Percentiles rank a stretch among this genome's conserved stretches.
phyloP scores from a whole-genome alignment of 768 basidiomycete species.

The Cystofilobasidium ferigula region DNA sequence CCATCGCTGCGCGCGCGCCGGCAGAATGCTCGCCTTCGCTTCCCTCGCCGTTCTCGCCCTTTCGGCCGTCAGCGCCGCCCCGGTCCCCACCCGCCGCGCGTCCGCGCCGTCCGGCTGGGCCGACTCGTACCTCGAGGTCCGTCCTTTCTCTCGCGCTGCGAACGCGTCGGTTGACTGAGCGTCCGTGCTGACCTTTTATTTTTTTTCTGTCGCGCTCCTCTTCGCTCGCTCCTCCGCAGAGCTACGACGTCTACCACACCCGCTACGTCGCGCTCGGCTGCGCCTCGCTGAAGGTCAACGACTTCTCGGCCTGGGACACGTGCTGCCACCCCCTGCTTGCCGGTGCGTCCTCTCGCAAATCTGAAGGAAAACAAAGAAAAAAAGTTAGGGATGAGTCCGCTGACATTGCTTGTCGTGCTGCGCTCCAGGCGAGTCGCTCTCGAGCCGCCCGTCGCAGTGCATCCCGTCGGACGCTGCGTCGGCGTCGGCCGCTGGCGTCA shows the following conservation, averaged over 20 bases:
- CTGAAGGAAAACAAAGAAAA: too few relatives aligned
- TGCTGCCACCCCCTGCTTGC: conserved; percentile 67
- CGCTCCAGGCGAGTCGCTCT: conserved; percentile 48
- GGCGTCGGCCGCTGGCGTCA: conserved; percentile 45
- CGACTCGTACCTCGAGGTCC: conserved; percentile 11
- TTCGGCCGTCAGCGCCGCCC: conserved; percentile 17
- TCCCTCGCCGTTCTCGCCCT: conserved; percentile 19
- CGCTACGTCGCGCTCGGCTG: conserved; percentile 55
- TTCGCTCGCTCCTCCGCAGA: not conserved
- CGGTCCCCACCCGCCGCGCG: conserved; percentile 10
- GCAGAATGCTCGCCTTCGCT: conserved; percentile 16
- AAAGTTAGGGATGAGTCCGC: too few relatives aligned
- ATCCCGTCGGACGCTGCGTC: conserved; percentile 49
- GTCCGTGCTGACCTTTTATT: not conserved
- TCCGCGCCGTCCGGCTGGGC: conserved; percentile 17
- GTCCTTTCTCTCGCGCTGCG: not conserved
- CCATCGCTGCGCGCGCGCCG: too few relatives aligned
- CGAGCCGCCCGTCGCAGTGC: conserved; percentile 48
- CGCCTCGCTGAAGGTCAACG: conserved; percentile 42
- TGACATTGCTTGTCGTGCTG: too few relatives aligned
- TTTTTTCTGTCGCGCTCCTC: not conserved
- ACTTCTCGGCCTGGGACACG: conserved; percentile 44
- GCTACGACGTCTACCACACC: conserved; percentile 44
- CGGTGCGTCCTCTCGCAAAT: too few relatives aligned
- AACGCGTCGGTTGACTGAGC: not conserved